phyloP scores from a whole-genome alignment of 1,284 basidiomycete species.

The Malassezia sp. region DNA sequence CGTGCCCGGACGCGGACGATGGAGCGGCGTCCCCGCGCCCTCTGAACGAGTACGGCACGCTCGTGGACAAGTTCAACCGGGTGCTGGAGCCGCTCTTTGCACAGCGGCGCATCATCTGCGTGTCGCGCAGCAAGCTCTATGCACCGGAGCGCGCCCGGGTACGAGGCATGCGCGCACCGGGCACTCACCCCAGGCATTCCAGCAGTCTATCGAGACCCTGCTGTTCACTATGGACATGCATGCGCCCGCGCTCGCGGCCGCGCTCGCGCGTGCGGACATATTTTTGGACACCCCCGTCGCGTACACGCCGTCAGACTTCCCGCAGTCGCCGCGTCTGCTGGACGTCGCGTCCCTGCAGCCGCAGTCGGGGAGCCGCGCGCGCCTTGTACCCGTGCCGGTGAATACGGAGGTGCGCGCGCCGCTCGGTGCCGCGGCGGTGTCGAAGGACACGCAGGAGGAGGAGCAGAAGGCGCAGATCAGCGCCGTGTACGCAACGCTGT shows the following conservation, averaged over 20 bases:
- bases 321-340: conserved; percentile 2
- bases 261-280: conserved; percentile 5
- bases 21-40: background rate
- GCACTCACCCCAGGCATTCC: conserved; percentile 5
- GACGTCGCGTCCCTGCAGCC: background rate
- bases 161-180: too few relatives aligned
- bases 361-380: background rate
- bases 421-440: background rate
- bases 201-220: conserved; percentile 12
- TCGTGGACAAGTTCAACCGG: conserved; percentile 11
- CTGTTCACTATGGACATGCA: conserved; percentile 1
- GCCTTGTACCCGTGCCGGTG: background rate
- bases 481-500: conserved; percentile 76
- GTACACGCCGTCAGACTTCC: conserved; percentile 9
- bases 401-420: background rate
- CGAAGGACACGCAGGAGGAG: conserved; percentile 53
- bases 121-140: conserved; percentile 11
- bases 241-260: background rate
- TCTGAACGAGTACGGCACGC: conserved; percentile 5
- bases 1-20: background rate
- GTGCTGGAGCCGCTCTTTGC: conserved; percentile 4
- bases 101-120: background rate
- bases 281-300: conserved; percentile 1
- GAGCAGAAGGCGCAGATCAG: conserved; percentile 87
- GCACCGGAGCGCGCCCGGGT: background rate